These are phyloP conservation scores for Leccinum pallidistipes DNA, from an alignment of 1,284 basidiomycete genomes.

Conservation along the genomic window DNA sequence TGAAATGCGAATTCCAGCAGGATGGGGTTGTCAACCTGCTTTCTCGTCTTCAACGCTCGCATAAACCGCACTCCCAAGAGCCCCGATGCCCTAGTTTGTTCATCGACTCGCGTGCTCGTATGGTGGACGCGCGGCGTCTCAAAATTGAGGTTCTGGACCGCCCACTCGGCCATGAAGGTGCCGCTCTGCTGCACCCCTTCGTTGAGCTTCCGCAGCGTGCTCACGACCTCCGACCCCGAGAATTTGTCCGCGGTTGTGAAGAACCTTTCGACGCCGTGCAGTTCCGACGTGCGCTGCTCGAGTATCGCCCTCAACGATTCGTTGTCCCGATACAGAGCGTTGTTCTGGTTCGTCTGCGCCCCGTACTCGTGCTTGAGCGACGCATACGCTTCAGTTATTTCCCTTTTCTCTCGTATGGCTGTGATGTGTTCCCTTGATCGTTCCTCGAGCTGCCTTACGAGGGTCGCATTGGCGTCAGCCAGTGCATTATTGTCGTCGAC, in stretches of 20 bases:
- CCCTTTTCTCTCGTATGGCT: not conserved
- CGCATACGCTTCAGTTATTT: not conserved
- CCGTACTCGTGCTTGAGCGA: not conserved
- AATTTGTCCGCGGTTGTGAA: conserved; percentile 17
- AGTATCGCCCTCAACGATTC: not conserved
- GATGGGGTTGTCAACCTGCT: conserved; percentile 16
- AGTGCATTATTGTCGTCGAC: conserved; percentile 7
- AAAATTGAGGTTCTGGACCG: conserved; percentile 2
- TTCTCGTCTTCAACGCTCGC: conserved; percentile 10
- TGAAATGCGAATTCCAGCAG: conserved; percentile 20
- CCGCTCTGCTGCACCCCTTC: conserved; percentile 18
- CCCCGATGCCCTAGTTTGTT: conserved; percentile 9
- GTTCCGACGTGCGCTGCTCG: conserved; percentile 15
- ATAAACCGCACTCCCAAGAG: conserved; percentile 13
- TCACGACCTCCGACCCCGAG: conserved; percentile 23
- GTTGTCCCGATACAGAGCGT: not conserved
- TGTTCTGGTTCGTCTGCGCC: not conserved
- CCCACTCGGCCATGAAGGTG: conserved; percentile 19
- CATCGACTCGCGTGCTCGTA: not conserved
- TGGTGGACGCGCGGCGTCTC: not conserved
- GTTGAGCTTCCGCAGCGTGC: conserved; percentile 17
- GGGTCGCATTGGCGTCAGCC: not conserved
- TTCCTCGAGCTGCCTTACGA: conserved; percentile 13
- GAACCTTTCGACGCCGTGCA: conserved; percentile 20
- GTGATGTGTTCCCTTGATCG: not conserved